Conservation (phyloP, 768 basidiomycete species). For the Lanmaoa rubissima region DNA sequence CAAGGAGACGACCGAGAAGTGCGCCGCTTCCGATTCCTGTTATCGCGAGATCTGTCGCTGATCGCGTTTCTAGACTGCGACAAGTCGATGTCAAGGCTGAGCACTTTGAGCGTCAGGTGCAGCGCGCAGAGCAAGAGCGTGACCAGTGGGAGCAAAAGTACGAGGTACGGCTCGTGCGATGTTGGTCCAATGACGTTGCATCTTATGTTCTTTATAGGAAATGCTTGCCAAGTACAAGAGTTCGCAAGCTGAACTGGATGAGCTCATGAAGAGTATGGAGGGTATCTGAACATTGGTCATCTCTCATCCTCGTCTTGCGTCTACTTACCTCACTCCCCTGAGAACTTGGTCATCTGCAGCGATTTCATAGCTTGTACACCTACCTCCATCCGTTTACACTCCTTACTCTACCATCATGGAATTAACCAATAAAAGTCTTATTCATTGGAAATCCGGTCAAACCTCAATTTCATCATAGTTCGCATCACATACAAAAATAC, state of each 20-base stretch:
- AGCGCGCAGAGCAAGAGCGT: constrained; percentile 84
- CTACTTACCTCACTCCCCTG: constrained; percentile 2
- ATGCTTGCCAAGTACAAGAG: constrained; percentile 63
- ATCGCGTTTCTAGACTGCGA: constrained; percentile 60
- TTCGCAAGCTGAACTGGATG: constrained; percentile 80
- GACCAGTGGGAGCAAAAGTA: constrained; percentile 93
- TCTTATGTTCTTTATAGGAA: constrained; percentile 50
- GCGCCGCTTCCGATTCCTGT: constrained; percentile 33
- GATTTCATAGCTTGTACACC: constrained; percentile 22
- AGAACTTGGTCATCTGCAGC: constrained; percentile 15
- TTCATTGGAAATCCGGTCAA: not conserved
- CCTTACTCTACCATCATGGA: constrained; percentile 23
- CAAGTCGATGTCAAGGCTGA: constrained; percentile 99
- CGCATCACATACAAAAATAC: not conserved
- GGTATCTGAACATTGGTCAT: constrained; percentile 43
- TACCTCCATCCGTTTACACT: constrained; percentile 18
- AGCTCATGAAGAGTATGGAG: constrained; percentile 76
- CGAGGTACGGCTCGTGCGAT: constrained; percentile 58
- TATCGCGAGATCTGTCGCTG: constrained; percentile 18
- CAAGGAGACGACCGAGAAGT: constrained; percentile 97
- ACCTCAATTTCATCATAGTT: not conserved
- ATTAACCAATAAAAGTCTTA: constrained; percentile 12
- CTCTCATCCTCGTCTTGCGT: not conserved
- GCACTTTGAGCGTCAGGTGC: constrained; percentile 92
- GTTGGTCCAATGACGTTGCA: not conserved